These are phyloP conservation scores for Lachnellula arida DNA, from an alignment of 2,329 filamentous ascomycete genomes.

Conservation along the genomic window DNA sequence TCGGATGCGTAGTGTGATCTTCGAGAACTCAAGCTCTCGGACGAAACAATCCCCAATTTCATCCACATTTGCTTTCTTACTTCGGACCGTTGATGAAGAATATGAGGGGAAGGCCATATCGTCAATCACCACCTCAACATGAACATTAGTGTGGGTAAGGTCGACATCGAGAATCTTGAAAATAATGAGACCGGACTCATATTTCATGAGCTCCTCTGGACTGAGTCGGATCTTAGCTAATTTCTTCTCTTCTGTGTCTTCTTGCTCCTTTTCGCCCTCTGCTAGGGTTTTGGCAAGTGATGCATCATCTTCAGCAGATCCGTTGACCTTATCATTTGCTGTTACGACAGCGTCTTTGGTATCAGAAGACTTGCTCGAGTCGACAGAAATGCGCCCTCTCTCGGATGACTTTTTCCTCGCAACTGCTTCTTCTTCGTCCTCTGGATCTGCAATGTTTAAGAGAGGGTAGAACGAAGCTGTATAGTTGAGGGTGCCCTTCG, in stretches of 20 bases:
- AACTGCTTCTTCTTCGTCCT: slow-evolving; percentile 64
- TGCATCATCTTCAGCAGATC: slow-evolving; percentile 18
- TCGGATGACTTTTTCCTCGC: slow-evolving; percentile 25
- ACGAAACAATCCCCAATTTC: slow-evolving; percentile 96
- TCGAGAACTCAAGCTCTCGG: slow-evolving; percentile 94
- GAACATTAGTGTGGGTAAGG: slow-evolving; percentile 68
- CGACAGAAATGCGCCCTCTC: slow-evolving; percentile 24
- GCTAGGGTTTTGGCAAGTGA: slow-evolving; percentile 25
- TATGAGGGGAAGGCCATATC: slow-evolving; percentile 93
- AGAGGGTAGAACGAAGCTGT: slow-evolving; percentile 88
- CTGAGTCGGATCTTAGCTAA: slow-evolving; percentile 74
- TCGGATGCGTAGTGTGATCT: slow-evolving; percentile 80
- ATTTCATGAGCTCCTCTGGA: slow-evolving; percentile 73
- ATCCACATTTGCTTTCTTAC: slow-evolving; percentile 68
- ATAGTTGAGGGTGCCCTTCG: slow-evolving; percentile 79
- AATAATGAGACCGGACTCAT: slow-evolving; percentile 88
- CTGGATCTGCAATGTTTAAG: slow-evolving; percentile 81
- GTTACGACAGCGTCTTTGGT: slow-evolving; percentile 25
- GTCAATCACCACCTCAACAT: slow-evolving; percentile 87
- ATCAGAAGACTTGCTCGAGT: slow-evolving; percentile 13
- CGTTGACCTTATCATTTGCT: slow-evolving; percentile 38
- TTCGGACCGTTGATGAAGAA: slow-evolving; percentile 69
- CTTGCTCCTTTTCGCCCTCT: slow-evolving; percentile 37
- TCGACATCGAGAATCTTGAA: slow-evolving; percentile 93
- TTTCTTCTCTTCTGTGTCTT: slow-evolving; percentile 41